phyloP scores from a whole-genome alignment of 2,329 filamentous ascomycete species.

The Cytospora mali region DNA sequence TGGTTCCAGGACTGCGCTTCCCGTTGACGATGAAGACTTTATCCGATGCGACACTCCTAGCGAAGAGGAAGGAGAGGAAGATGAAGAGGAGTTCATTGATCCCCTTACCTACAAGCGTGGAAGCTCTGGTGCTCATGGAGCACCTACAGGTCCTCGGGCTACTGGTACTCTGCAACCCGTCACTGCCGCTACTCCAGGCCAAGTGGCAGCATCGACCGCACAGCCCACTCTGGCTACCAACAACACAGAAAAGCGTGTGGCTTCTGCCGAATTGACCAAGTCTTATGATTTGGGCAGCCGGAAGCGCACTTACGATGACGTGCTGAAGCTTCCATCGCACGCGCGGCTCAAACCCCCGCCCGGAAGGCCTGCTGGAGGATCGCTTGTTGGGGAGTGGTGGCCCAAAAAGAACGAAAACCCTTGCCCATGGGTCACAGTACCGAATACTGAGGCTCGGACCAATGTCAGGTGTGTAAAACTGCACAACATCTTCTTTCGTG shows the following conservation, averaged over 20 bases:
- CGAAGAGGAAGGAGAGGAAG: constrained; percentile 43
- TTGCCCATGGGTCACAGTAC: constrained; percentile 64
- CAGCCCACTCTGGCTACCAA: neutral
- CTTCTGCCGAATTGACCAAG: constrained; percentile 31
- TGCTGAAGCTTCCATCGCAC: constrained; percentile 62
- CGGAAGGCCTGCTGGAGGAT: constrained; percentile 53
- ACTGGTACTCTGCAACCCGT: neutral
- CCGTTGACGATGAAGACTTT: constrained; percentile 73
- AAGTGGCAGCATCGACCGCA: constrained; percentile 7
- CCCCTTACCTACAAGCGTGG: constrained; percentile 25
- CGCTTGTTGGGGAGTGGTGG: constrained; percentile 56
- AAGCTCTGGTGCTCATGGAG: constrained; percentile 1
- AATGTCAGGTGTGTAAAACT: constrained; percentile 22
- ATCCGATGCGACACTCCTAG: constrained; percentile 79
- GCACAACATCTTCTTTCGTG: constrained; percentile 3
- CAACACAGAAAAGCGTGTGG: constrained; percentile 1
- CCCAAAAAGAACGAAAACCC: constrained; percentile 44
- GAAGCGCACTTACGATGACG: constrained; percentile 75
- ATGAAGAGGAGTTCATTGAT: constrained; percentile 27
- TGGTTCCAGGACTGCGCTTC: constrained; percentile 38
- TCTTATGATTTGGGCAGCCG: constrained; percentile 59
- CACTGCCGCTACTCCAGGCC: constrained; percentile 2
- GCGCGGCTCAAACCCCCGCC: constrained; percentile 54
- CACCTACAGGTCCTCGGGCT: constrained; percentile 19
- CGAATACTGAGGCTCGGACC: constrained; percentile 55